Base-by-base conservation (phyloP, 73 alveolate genomes). In the Paramecium primaurelia region DNA sequence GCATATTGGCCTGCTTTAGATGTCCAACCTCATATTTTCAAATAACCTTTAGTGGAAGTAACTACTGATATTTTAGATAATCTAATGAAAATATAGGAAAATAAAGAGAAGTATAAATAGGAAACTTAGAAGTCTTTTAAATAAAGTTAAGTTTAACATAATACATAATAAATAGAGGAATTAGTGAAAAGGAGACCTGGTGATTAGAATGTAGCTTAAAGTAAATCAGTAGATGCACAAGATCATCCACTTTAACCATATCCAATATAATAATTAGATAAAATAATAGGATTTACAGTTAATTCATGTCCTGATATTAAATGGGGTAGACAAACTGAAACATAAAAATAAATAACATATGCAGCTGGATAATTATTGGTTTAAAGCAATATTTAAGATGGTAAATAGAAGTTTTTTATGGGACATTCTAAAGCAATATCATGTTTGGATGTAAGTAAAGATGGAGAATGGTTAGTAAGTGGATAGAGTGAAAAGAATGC, bases 391-490 rank as follows among this genome's bases (percentile, higher is more conserved):
- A 89, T 95, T 12, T 93, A 88, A 25, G 92, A 92, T 45, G 71
- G 93, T 28, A 93, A 90, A 18, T 90, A 96, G 85, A 96, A 95
- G 45, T 96, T 96, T 94, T 96, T 92, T 87, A 86, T 93, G 60
- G 98, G 98, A 4, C 98, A 96, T 77, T 44, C 95, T 25, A 92
- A 90, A 25, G 93, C 96, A 36, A 93, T 96, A 20, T 92, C 96
- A 42, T 93, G 97, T 92, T 86, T 96, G 44, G 97, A 95, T 69
- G 92, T 95, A 10, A 93, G 92, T 51, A 92, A 93, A 36, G 95
- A 95, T 96, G 98, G 98, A 11, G 94, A 93, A 40, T 58, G 96
- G 85, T 59, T 96, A 40, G 98, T 96, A 8, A 93, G 97, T 42
- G 98, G 96, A 3, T 83, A 96, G 73, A 95, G 94, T 37, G 98